These are phyloP conservation scores for Petunia secreta DNA, from an alignment of 257 asterid genomes.

Conservation along the genomic window DNA sequence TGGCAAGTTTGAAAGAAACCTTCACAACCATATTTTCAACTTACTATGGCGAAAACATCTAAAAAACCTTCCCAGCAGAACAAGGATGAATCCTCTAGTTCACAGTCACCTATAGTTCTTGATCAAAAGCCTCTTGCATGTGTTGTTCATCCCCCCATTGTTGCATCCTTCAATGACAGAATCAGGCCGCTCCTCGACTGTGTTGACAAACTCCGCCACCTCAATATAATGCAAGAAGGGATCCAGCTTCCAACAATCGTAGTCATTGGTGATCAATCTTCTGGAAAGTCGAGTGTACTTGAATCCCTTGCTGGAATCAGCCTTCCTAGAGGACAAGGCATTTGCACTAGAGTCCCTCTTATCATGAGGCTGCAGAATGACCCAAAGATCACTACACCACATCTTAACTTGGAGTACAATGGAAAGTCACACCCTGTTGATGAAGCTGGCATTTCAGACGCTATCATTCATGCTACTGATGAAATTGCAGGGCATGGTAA, in stretches of 20 bases:
- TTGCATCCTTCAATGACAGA: slow-evolving; percentile 43
- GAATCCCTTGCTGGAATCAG: slow-evolving; percentile 56
- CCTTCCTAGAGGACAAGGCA: slow-evolving; percentile 61
- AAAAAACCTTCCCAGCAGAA: neutral
- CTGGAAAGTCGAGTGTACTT: slow-evolving; percentile 58
- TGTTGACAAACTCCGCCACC: slow-evolving; percentile 46
- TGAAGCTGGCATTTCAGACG: slow-evolving; percentile 30
- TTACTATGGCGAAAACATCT: neutral
- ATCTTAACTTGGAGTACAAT: slow-evolving; percentile 39
- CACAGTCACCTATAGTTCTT: neutral
- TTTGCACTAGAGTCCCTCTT: slow-evolving; percentile 55
- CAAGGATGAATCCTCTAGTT: neutral
- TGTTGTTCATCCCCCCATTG: slow-evolving; percentile 39
- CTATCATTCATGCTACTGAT: slow-evolving; percentile 30
- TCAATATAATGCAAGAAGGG: slow-evolving; percentile 52
- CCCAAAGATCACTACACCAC: neutral
- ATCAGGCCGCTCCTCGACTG: slow-evolving; percentile 51
- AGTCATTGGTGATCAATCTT: slow-evolving; percentile 54
- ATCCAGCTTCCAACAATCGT: slow-evolving; percentile 59
- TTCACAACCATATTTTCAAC: neutral
- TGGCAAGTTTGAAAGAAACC: neutral
- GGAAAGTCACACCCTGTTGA: slow-evolving; percentile 32
- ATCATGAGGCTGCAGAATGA: slow-evolving; percentile 46
- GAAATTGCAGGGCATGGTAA: slow-evolving; percentile 46
- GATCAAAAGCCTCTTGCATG: slow-evolving; percentile 13